Base-by-base conservation (phyloP, 768 basidiomycete genomes). In the Guyanaporus albipodus region DNA sequence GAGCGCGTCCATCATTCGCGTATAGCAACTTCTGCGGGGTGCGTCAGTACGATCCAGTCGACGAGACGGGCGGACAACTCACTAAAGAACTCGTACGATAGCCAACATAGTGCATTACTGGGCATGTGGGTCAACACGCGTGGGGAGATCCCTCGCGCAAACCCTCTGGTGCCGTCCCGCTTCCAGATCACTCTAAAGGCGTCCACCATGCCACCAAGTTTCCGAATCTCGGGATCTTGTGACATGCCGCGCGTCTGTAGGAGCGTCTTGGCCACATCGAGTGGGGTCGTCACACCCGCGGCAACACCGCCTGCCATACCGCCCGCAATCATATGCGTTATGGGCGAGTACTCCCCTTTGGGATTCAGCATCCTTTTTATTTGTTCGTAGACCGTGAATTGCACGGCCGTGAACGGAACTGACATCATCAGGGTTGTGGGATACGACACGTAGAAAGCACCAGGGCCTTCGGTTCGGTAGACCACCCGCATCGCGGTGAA, bases 41-140 rank as follows among this genome's bases (percentile, higher is more conserved):
- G 31, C 34, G 34, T 59, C 48, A 59, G 50, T 24, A 10, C 33
- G 39, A 26, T 27, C 28, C 22, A 21, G n/a, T 23, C 22, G n/a
- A n/a, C n/a, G 37, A 22, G 15, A 44, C 46, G 31, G 18, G 44
- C 27, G 26, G 9, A 38, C 42, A 41, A 83, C 93, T 72, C 65
- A 95, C 93, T 96, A 79, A 96, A 96, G 72, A 95, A 96, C 69
- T 97, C 94, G 61, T 97, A 94, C 43, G 92, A 94, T 64, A 94
- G 73, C 96, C 95, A 99, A 69, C 90, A 95, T 39, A 99, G 74
- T 9, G 96, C 96, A 43, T 95, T 96, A 63, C 90, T 93, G 6
- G 96, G 96, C 83, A 97, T 90, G 59, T 88, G 90, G 21, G 94
- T 95, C 67, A 98, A 70, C 42, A 99, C 83, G 37, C 96, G 80